Evolutionary conservation across 2,329 filamentous ascomycete genomes (phyloP).

Genomic region (Neonectria coccinea): DNA sequence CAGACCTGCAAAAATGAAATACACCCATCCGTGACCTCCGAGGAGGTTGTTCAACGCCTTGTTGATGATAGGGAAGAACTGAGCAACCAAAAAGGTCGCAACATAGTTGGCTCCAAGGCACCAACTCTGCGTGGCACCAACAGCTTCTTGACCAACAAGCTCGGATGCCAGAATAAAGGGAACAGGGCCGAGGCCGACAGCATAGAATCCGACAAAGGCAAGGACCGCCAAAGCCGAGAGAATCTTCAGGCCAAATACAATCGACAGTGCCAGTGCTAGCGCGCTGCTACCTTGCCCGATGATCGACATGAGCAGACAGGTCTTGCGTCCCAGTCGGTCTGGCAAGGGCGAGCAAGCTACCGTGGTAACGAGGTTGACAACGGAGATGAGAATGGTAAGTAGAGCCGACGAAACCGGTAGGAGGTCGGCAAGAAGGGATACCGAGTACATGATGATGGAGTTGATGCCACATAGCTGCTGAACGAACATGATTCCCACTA

Average conservation of each 20-base stretch:
- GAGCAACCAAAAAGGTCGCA: conserved; percentile 90
- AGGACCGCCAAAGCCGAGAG: conserved; percentile 86
- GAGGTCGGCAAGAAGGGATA: conserved; percentile 84
- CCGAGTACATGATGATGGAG: conserved; percentile 98
- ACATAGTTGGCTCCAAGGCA: conserved; percentile 88
- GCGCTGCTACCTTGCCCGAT: conserved; percentile 85
- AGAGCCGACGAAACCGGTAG: conserved; percentile 84
- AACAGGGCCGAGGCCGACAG: conserved; percentile 89
- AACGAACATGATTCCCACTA: conserved; percentile 90
- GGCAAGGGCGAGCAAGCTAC: conserved; percentile 84
- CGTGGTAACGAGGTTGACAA: conserved; percentile 87
- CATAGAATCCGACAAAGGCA: conserved; percentile 89
- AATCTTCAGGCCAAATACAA: conserved; percentile 77
- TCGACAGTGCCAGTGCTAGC: conserved; percentile 82
- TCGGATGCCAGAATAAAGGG: conserved; percentile 95
- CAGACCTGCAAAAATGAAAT: conserved; percentile 88
- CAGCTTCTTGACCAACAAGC: conserved; percentile 88
- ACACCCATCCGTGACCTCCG: conserved; percentile 83
- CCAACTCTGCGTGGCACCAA: conserved; percentile 92
- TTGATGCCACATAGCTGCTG: conserved; percentile 97
- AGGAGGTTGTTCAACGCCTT: conserved; percentile 72
- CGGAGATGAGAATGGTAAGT: conserved; percentile 88
- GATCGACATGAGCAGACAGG: conserved; percentile 84
- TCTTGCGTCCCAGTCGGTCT: conserved; percentile 89
- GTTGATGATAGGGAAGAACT: conserved; percentile 93